These are phyloP conservation scores for Aegilops speltoides DNA, from an alignment of 176 grass and related monocot species.

Conservation along the genomic window DNA sequence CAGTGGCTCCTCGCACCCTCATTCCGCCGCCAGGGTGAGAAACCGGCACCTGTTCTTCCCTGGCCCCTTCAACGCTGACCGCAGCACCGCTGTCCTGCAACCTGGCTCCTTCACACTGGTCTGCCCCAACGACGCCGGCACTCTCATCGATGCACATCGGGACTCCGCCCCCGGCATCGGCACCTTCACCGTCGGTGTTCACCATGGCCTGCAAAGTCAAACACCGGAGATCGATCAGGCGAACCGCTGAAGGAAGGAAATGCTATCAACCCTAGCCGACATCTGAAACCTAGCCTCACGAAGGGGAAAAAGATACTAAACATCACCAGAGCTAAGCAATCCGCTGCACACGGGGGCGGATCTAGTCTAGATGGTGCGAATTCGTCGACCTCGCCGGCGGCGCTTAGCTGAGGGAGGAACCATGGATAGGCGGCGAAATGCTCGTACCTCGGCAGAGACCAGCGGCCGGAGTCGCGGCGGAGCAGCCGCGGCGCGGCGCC, in stretches of 20 bases:
- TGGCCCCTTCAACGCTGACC: neutral
- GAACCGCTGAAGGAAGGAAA: neutral
- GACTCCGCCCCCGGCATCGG: neutral
- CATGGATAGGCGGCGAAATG: neutral
- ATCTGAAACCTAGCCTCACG: conserved; percentile 2
- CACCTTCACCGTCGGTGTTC: neutral
- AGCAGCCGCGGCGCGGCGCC: neutral
- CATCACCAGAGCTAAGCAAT: neutral
- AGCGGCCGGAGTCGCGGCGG: neutral
- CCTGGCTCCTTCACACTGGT: neutral
- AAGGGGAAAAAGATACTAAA: neutral
- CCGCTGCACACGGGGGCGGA: neutral
- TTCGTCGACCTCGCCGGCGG: neutral
- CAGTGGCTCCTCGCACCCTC: neutral
- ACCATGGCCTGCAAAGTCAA: neutral
- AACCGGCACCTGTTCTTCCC: neutral
- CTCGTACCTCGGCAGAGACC: neutral
- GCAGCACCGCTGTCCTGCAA: neutral
- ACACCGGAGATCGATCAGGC: neutral
- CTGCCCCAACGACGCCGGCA: neutral
- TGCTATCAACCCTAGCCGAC: neutral
- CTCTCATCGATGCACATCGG: conserved; percentile 21
- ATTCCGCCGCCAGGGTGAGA: conserved; percentile 25
- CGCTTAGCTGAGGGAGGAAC: neutral
- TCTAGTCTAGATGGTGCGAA: neutral